Evolutionary conservation across 2,329 filamentous ascomycete genomes (phyloP).

Genomic region (Penicillium sp.): DNA sequence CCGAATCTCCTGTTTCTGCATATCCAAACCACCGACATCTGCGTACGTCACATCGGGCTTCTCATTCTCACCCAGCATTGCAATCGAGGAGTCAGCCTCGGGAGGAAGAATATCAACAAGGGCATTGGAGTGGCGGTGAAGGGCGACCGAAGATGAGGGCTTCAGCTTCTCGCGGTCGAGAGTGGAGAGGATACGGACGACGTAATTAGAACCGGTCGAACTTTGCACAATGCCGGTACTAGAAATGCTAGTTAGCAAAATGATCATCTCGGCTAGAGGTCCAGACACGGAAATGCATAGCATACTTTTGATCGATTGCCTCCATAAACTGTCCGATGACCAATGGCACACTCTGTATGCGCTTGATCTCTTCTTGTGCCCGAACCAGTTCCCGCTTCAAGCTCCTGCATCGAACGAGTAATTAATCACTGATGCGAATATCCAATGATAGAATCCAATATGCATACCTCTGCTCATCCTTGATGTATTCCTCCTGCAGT

Average conservation of each 20-base stretch:
- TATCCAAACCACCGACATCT: constrained; percentile 94
- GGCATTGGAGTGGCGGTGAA: constrained; percentile 97
- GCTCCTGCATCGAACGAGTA: constrained; percentile 56
- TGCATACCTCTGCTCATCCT: constrained; percentile 88
- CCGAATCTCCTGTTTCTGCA: constrained; percentile 99
- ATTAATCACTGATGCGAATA: constrained; percentile 12
- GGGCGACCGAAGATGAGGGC: constrained; percentile 92
- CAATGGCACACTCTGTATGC: constrained; percentile 95
- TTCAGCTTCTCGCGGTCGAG: constrained; percentile 98
- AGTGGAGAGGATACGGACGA: constrained; percentile 95
- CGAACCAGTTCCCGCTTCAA: constrained; percentile 95
- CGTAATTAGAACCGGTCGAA: constrained; percentile 97
- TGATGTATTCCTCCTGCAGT: constrained; percentile 99
- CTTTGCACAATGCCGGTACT: constrained; percentile 98
- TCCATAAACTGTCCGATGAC: constrained; percentile 99
- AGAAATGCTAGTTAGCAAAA: constrained; percentile 8
- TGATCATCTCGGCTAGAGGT: neutral
- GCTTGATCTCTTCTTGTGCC: constrained; percentile 98
- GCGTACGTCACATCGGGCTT: constrained; percentile 98
- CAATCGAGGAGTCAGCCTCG: constrained; percentile 96
- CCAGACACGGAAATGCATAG: constrained; percentile 45
- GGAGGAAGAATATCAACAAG: constrained; percentile 98
- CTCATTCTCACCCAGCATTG: constrained; percentile 94
- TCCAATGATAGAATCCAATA: neutral
- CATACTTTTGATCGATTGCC: constrained; percentile 97